Percentiles rank a stretch among this genome's conserved stretches.
Conservation (phyloP, 805 yeast species). For the Suhomyces pyralidae region DNA sequence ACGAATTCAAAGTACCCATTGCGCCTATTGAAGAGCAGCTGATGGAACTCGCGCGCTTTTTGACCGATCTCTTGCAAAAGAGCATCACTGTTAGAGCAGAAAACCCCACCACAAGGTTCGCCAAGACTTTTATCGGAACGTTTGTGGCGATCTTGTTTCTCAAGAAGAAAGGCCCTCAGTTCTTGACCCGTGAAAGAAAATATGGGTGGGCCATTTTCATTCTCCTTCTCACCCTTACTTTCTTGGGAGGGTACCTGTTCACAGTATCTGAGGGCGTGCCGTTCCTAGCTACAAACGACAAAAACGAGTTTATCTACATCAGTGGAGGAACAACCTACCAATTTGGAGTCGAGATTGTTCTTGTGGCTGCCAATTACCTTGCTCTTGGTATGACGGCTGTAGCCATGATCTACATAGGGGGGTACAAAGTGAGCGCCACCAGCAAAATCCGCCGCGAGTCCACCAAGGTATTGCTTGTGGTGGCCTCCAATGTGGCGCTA, state of each 20-base stretch:
- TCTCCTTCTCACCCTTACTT: constrained; percentile 40
- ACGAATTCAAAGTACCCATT: constrained; percentile 36
- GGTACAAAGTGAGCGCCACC: constrained; percentile 20
- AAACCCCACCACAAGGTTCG: constrained; percentile 41
- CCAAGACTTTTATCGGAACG: constrained; percentile 44
- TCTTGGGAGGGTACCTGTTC: constrained; percentile 64
- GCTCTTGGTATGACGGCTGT: constrained; percentile 42
- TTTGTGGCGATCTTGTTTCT: constrained; percentile 44
- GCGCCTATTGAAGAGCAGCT: constrained; percentile 34
- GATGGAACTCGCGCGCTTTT: constrained; percentile 51
- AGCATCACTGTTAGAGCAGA: constrained; percentile 42
- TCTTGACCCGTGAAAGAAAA: constrained; percentile 20
- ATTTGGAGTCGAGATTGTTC: constrained; percentile 63
- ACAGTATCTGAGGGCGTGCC: constrained; percentile 61
- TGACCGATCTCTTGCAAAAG: constrained; percentile 45
- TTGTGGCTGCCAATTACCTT: constrained; percentile 51
- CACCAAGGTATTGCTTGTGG: constrained; percentile 15
- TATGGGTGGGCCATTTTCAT: constrained; percentile 29
- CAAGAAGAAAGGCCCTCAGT: constrained; percentile 44
- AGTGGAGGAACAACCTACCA: constrained; percentile 68
- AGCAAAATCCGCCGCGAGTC: constrained; percentile 18
- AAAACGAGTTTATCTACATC: constrained; percentile 52
- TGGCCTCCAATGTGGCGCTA: constrained; percentile 20
- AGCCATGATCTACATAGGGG: constrained; percentile 37
- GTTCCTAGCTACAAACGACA: constrained; percentile 51